These are phyloP conservation scores for Neckera pumila DNA, from an alignment of 225 moss, liverwort and hornwort species.

Conservation along the genomic window DNA sequence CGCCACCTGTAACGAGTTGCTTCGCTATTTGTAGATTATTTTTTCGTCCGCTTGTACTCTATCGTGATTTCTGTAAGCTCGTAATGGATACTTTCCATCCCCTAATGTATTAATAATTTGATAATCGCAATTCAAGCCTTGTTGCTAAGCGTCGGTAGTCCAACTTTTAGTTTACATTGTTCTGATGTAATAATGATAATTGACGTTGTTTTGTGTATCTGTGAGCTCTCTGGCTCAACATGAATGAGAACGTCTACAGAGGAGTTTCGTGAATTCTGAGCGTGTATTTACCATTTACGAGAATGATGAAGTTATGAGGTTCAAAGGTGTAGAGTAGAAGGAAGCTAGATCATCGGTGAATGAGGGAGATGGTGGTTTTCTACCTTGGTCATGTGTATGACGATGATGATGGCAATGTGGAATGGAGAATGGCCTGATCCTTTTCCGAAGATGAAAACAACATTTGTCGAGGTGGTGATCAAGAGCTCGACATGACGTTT, in stretches of 20 bases:
- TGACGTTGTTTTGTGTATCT: neutral
- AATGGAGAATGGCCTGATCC: neutral
- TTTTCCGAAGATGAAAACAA: neutral
- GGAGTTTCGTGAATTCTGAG: neutral
- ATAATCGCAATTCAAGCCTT: neutral
- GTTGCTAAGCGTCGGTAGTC: neutral
- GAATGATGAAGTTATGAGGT: neutral
- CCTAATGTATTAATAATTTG: neutral
- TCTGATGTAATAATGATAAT: neutral
- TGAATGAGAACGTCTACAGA: neutral
- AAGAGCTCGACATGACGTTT: neutral
- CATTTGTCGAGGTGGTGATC: neutral
- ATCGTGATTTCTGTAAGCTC: neutral
- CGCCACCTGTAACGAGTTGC: slow-evolving; percentile 62
- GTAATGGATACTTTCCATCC: neutral
- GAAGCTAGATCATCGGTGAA: neutral
- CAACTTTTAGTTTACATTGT: neutral
- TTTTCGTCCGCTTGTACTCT: neutral
- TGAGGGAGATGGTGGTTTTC: neutral
- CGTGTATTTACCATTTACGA: neutral
- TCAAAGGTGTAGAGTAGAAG: neutral
- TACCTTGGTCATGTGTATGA: neutral
- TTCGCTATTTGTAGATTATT: slow-evolving; percentile 17
- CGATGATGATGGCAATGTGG: neutral
- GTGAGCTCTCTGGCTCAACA: neutral